A percentile compares a stretch with the other conserved stretches of the same genome.
Evolutionary conservation across 352 stramenopile species (phyloP).

Genomic region (Stephanocyclus meneghinianus): DNA sequence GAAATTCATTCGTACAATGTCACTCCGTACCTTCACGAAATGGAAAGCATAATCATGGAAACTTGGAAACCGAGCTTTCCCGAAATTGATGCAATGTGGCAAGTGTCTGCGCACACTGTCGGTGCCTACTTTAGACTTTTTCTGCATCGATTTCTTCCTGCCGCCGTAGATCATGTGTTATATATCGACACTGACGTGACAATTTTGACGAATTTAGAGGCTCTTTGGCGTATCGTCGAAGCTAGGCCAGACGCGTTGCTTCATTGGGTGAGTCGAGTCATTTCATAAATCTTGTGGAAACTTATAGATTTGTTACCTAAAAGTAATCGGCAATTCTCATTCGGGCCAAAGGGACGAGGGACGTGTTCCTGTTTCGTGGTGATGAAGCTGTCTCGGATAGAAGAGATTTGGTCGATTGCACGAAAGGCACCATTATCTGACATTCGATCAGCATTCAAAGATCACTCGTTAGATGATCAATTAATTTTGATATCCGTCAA

Average conservation of each 20-base stretch:
- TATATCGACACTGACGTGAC: slow-evolving; percentile 24
- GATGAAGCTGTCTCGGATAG: slow-evolving; percentile 14
- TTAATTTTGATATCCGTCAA: slow-evolving; percentile 23
- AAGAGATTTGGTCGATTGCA: slow-evolving; percentile 15
- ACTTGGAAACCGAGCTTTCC: slow-evolving; percentile 1
- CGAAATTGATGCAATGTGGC: background rate
- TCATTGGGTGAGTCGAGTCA: slow-evolving; percentile 11
- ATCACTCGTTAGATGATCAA: slow-evolving; percentile 20
- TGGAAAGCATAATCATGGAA: slow-evolving; percentile 7
- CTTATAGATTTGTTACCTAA: too few relatives aligned
- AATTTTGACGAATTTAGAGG: slow-evolving; percentile 23
- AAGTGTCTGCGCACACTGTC: background rate
- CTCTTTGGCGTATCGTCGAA: background rate
- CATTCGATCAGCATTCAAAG: background rate
- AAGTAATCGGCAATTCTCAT: too few relatives aligned
- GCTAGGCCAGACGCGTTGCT: slow-evolving; percentile 4
- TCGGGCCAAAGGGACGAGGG: background rate
- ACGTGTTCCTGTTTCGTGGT: slow-evolving; percentile 32
- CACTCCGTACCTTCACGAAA: slow-evolving; percentile 1
- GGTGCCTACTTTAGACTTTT: background rate
- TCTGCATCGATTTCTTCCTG: background rate
- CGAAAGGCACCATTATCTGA: background rate
- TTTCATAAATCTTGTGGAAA: too few relatives aligned
- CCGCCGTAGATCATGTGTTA: slow-evolving; percentile 3
- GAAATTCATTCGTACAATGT: slow-evolving; percentile 38